Percentiles rank a stretch among this genome's conserved stretches.
Conservation (phyloP, 495 filamentous ascomycete genomes). For the Cladorrhinum samala region DNA sequence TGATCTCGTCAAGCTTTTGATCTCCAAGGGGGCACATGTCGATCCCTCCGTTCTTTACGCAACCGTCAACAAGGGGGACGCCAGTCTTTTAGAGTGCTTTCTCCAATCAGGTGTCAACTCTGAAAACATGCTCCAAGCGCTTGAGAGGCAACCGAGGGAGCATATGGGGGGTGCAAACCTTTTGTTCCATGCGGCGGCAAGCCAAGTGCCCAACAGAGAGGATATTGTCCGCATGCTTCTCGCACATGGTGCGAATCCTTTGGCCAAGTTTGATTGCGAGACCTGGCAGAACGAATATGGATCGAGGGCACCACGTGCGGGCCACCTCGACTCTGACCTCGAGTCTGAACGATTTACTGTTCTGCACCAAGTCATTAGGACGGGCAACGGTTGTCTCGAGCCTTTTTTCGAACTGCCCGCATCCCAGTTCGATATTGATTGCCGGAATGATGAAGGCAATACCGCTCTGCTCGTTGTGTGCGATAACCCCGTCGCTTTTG, state of each 20-base stretch:
- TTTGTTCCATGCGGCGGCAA: background rate
- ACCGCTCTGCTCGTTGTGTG: conserved; percentile 17
- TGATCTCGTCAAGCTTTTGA: conserved; percentile 2
- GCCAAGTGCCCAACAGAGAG: background rate
- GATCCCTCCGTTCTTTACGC: background rate
- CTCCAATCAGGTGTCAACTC: too few species aligned
- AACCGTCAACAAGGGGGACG: background rate
- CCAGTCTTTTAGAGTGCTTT: too few species aligned
- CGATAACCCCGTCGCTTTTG: background rate
- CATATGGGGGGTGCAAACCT: background rate
- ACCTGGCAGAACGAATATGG: background rate
- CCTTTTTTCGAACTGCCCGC: conserved; percentile 12
- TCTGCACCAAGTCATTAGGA: conserved; percentile 11
- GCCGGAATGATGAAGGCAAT: conserved; percentile 10
- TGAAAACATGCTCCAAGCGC: too few species aligned
- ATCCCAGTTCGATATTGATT: conserved; percentile 14
- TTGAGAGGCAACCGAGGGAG: too few species aligned
- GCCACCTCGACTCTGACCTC: too few species aligned
- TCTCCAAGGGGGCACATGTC: background rate
- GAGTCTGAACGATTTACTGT: too few species aligned
- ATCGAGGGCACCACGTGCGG: too few species aligned
- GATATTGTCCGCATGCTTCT: background rate
- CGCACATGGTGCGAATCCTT: conserved; percentile 4
- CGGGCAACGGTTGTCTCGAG: conserved; percentile 2
- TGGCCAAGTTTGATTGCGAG: background rate